Evolutionary conservation across 257 asterid genomes (phyloP).

Genomic region (Solanum stenotomum): DNA sequence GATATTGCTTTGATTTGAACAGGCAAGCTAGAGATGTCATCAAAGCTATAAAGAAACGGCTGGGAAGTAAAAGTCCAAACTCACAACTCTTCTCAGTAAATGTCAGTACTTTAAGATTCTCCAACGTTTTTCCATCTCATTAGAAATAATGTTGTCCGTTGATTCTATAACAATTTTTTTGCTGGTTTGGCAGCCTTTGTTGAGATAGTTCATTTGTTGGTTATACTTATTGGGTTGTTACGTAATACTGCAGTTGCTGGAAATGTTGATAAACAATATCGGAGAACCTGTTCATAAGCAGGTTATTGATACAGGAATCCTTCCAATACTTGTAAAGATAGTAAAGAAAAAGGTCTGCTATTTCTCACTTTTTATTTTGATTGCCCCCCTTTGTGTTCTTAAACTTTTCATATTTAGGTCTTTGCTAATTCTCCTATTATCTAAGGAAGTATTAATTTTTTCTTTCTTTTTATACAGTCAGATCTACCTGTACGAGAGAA

Average conservation of each 20-base stretch:
- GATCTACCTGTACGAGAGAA: constrained; percentile 76
- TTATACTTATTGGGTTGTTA: constrained; percentile 1
- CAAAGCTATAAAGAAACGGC: constrained; percentile 82
- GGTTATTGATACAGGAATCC: constrained; percentile 71
- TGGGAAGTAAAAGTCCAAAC: constrained; percentile 60
- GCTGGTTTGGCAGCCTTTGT: not conserved
- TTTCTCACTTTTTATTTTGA: not conserved
- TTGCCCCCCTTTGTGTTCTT: not conserved
- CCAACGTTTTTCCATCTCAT: not conserved
- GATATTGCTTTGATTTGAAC: constrained; percentile 5
- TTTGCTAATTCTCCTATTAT: not conserved
- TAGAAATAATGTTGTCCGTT: not conserved
- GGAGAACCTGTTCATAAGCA: constrained; percentile 91
- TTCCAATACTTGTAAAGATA: constrained; percentile 75
- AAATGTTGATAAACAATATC: constrained; percentile 88
- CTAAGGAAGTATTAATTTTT: constrained; percentile 8
- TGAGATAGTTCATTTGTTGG: constrained; percentile 2
- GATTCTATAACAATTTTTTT: not conserved
- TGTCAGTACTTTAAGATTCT: constrained; percentile 38
- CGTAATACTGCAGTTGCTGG: constrained; percentile 62
- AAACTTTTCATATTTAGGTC: not conserved
- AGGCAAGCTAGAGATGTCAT: constrained; percentile 83
- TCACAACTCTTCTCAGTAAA: constrained; percentile 59
- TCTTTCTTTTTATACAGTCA: constrained; percentile 35
- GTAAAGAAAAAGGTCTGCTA: constrained; percentile 79